Evolutionary conservation across 805 yeast genomes (phyloP).

Genomic region (Candida palmyrensis): DNA sequence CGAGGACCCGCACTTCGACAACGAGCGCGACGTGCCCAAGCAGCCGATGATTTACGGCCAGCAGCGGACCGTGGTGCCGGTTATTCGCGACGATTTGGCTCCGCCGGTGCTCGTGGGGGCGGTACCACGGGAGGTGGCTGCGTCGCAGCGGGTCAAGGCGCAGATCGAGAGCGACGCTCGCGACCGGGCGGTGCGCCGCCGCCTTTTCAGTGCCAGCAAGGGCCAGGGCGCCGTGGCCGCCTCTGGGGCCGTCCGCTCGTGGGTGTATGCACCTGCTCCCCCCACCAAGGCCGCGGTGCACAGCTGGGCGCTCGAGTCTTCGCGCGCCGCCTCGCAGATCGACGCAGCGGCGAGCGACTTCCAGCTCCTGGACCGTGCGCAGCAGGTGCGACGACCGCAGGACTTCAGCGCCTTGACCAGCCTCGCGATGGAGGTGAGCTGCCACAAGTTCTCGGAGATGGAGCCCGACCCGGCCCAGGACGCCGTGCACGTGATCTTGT

Average conservation of each 20-base stretch:
- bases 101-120: background rate
- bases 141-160: background rate
- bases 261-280: constrained; percentile 46
- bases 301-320: constrained; percentile 23
- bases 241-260: no score
- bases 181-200: background rate
- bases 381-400: constrained; percentile 31
- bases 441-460: constrained; percentile 43
- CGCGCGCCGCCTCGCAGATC: constrained; percentile 44
- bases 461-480: constrained; percentile 67
- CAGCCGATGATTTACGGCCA: constrained; percentile 65
- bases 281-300: constrained; percentile 42
- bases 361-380: constrained; percentile 32
- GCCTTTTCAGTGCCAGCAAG: background rate
- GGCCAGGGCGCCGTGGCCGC: background rate
- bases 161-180: background rate
- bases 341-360: constrained; percentile 37
- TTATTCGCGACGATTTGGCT: constrained; percentile 20
- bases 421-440: constrained; percentile 67
- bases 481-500: constrained; percentile 54
- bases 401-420: constrained; percentile 47
- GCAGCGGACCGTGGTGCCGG: constrained; percentile 45
- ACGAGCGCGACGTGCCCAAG: constrained; percentile 46
- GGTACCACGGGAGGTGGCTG: background rate
- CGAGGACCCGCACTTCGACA: constrained; percentile 59